Evolutionary conservation across 768 basidiomycete species (phyloP), one percentile per base, ranked within the genome.

Genomic region (Exsudoporus frostii): DNA sequence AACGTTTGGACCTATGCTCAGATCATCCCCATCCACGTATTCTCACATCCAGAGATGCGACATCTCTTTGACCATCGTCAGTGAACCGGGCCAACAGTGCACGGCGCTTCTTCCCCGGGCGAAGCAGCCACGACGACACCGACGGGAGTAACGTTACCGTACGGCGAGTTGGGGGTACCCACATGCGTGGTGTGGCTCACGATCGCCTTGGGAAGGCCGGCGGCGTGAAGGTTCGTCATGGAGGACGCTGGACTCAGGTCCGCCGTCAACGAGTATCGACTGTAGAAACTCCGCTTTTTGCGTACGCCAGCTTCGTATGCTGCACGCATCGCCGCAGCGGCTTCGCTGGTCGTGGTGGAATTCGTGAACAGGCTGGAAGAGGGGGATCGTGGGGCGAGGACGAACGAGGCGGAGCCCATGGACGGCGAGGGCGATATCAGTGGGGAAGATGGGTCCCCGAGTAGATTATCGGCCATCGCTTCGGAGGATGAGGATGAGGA

Each of bases 251-350:
- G 61, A 22, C 60, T 63, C 39, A 43, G 36, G n/a, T 71, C 60
- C 5, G 57, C 55, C 40, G 59, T 65, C 67, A 69, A 71, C 29
- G 69, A 71, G 14, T 59, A 48, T 33, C 69, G 63, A 33, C 42
- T 63, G 27, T 62, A 58, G 41, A 70, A 70, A 46, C 71, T 72
- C 41, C 58, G 64, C 51, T 71, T 71, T 44, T 71, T 72, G 58
- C 69, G 69, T 11, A 67, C 57, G 30, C 69, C 62, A 0, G 60
- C 69, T 29, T 62, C 45, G 55, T 71, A 71, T 3, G 69, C 69
- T 2, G 71, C 71, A 1, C 69, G 67, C 63, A 71, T 67, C 33
- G 57, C 59, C 0, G 19, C 58, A 0, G 69, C 52, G 4, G 69
- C 66, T 22, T 60, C 58, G 19, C 50, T 67, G 22, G 53, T 53